These are phyloP conservation scores for Aspergillus fischeri DNA, from an alignment of 2,329 filamentous ascomycete genomes.

Conservation along the genomic window DNA sequence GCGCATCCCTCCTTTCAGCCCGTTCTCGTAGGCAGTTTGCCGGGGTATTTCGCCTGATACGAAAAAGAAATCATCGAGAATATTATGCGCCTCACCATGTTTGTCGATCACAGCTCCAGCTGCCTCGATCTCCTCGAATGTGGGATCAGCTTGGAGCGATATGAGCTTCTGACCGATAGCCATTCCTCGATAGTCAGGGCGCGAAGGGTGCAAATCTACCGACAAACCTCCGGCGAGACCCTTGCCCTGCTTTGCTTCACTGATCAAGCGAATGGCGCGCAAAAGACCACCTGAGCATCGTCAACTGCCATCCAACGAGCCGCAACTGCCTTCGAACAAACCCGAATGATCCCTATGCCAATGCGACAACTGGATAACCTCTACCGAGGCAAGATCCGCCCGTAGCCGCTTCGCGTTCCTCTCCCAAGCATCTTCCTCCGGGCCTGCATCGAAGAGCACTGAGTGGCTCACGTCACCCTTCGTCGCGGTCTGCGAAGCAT, in stretches of 20 bases:
- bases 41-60: conserved; percentile 54
- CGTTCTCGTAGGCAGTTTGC: conserved; percentile 47
- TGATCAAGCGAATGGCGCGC: conserved; percentile 47
- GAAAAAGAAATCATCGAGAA: conserved; percentile 50
- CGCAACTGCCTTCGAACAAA: conserved; percentile 11
- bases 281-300: conserved; percentile 44
- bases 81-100: conserved; percentile 39
- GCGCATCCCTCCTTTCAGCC: conserved; percentile 44
- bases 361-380: conserved; percentile 49
- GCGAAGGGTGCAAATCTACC: conserved; percentile 51
- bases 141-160: conserved; percentile 52
- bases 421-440: conserved; percentile 50
- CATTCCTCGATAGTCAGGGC: conserved; percentile 50
- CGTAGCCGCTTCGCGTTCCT: conserved; percentile 46
- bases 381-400: conserved; percentile 42
- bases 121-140: conserved; percentile 44
- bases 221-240: conserved; percentile 26
- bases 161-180: conserved; percentile 39
- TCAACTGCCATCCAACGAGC: background rate
- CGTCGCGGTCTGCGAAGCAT: conserved; percentile 40
- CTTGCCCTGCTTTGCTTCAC: conserved; percentile 33
- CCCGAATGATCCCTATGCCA: conserved; percentile 56
- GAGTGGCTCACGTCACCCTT: conserved; percentile 44
- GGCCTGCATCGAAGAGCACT: conserved; percentile 52
- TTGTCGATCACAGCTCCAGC: conserved; percentile 42